These are phyloP conservation scores for Streptanthus diversifolius DNA, from an alignment of 345 rosid genomes.

Conservation along the genomic window DNA sequence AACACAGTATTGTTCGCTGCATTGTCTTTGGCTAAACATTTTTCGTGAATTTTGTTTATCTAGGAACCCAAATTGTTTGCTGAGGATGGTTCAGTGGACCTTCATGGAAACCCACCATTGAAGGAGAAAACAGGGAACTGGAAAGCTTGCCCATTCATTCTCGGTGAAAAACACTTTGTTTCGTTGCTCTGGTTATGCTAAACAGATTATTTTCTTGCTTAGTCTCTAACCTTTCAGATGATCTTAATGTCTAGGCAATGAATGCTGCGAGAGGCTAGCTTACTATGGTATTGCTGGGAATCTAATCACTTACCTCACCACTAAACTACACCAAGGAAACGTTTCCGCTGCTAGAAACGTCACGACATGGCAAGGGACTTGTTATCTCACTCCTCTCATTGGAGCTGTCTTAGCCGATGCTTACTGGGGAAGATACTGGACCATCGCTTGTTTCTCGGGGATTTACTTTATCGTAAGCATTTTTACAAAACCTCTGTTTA, in stretches of 20 bases:
- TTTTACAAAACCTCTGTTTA: not conserved
- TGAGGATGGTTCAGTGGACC: conserved; percentile 90
- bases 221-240: not conserved
- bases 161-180: conserved; percentile 42
- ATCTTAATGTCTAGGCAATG: conserved; percentile 53
- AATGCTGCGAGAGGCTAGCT: conserved; percentile 94
- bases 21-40: not conserved
- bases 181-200: too few species aligned
- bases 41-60: conserved; percentile 26
- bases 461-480: conserved; percentile 65
- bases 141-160: conserved; percentile 95
- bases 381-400: conserved; percentile 87
- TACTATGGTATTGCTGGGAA: conserved; percentile 89
- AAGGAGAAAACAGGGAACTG: conserved; percentile 84
- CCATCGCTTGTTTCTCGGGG: conserved; percentile 81
- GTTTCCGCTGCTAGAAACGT: conserved; percentile 88
- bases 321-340: conserved; percentile 77
- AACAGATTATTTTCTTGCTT: too few species aligned
- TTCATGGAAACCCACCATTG: conserved; percentile 65
- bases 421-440: conserved; percentile 98
- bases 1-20: not conserved
- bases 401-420: conserved; percentile 94
- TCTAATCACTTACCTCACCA: conserved; percentile 83
- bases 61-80: conserved; percentile 51
- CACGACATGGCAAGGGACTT: conserved; percentile 86